Conservation (phyloP, 352 stramenopile species). For the Phytopythium kandeliae region DNA sequence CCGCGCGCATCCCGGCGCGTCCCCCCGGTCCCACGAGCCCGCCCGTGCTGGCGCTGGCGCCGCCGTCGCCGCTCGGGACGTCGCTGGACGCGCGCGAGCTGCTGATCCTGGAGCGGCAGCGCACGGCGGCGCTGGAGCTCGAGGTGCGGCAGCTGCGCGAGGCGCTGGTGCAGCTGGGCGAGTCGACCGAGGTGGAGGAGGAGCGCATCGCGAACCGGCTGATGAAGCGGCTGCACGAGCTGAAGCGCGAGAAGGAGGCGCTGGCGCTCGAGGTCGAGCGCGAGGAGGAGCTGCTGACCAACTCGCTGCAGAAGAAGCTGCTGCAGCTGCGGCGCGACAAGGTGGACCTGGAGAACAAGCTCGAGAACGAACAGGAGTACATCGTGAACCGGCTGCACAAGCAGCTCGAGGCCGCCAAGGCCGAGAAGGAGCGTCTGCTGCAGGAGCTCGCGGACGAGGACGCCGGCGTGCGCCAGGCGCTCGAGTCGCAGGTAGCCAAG, state of each 20-base stretch:
- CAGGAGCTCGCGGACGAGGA: slow-evolving; percentile 66
- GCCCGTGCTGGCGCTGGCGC: neutral
- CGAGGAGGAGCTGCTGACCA: slow-evolving; percentile 89
- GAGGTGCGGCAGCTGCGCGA: slow-evolving; percentile 65
- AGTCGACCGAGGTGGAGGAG: slow-evolving; percentile 81
- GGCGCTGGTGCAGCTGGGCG: slow-evolving; percentile 70
- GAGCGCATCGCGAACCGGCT: slow-evolving; percentile 82
- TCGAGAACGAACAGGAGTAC: slow-evolving; percentile 90
- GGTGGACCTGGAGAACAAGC: slow-evolving; percentile 89
- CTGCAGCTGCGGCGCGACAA: slow-evolving; percentile 85
- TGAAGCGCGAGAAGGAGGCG: slow-evolving; percentile 87
- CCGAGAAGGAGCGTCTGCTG: slow-evolving; percentile 66
- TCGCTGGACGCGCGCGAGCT: slow-evolving; percentile 43
- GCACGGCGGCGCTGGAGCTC: slow-evolving; percentile 56
- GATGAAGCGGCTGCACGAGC: slow-evolving; percentile 69
- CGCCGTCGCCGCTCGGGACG: neutral
- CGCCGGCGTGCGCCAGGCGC: slow-evolving; percentile 47
- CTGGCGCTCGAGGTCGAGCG: slow-evolving; percentile 85
- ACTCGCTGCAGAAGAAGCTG: slow-evolving; percentile 88
- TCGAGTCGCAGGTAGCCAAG: slow-evolving; percentile 77
- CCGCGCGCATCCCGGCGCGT: neutral
- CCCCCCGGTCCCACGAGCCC: neutral
- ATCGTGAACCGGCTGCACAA: slow-evolving; percentile 90
- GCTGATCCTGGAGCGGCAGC: slow-evolving; percentile 69
- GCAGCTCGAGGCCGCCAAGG: slow-evolving; percentile 64